Evolutionary conservation across 2,329 filamentous ascomycete genomes (phyloP), one percentile per base, ranked within the genome.

Genomic region (Cladosporium sp.): DNA sequence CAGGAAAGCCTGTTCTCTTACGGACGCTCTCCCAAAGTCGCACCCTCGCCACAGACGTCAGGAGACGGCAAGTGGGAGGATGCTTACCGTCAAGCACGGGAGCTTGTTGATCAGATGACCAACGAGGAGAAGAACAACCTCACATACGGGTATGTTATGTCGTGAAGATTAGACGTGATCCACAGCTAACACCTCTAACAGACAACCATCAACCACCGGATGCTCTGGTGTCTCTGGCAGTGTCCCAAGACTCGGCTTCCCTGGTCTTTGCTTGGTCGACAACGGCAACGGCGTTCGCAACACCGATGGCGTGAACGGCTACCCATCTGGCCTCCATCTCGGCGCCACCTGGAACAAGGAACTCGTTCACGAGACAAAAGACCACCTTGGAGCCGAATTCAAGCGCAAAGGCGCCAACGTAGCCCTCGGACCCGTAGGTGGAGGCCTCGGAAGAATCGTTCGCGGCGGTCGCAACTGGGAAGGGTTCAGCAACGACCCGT

Each of bases 191-290:
- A n/a, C 18, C 12, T 15, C 1, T 28, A n/a, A 38, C 21, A 63
- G 60, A 41, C 60, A 63, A 32, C 60, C 60, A 28, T 63, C 60
- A 3, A 63, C 47, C 68, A 74, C 73, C 4, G 67, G 70, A 49
- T 95, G 92, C 72, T 92, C 96, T 15, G 93, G 93, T 67, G 90
- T 95, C 71, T 77, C 75, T 36, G 91, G 91, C 49, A 82, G 89
- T 34, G 77, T 81, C 24, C 67, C 72, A 14, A 71, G 78, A 8
- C 72, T 81, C 12, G 76, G 77, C 30, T 80, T 79, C 69, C 75
- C 70, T 14, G 78, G 78, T 15, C 71, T 81, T 4, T 81, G 80
- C 62, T 70, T 81, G 2, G 75, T 78, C 21, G 80, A 81, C 66
- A 79, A 76, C 8, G 74, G 77, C 36, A 72, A 76, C 55, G 72